Conservation (phyloP, 176 grass and related monocot species). For the Hordeum vulgare region DNA sequence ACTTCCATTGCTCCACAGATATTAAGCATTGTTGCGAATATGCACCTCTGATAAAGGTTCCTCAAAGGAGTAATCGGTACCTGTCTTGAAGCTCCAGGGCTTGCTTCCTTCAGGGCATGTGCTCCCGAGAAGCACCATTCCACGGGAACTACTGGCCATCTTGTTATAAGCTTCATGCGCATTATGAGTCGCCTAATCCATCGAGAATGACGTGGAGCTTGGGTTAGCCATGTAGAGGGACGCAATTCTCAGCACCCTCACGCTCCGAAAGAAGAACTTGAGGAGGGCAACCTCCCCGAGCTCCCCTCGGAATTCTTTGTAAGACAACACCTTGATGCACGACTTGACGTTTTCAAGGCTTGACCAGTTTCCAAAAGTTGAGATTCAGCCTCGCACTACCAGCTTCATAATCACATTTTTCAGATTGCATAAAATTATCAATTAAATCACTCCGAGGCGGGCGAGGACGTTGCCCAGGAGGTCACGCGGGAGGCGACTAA, state of each 20-base stretch:
- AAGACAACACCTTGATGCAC: neutral
- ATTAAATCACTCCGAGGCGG: no score
- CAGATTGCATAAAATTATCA: neutral
- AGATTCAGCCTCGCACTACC: neutral
- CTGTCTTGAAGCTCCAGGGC: neutral
- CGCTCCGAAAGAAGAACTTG: neutral
- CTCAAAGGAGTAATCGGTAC: neutral
- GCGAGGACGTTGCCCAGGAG: no score
- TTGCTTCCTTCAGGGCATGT: neutral
- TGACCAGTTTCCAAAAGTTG: neutral
- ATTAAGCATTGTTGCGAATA: no score
- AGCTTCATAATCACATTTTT: neutral
- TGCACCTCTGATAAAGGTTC: neutral
- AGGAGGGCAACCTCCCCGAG: neutral
- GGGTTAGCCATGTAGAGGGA: neutral
- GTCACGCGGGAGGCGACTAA: no score
- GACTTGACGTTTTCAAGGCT: neutral
- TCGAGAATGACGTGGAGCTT: neutral
- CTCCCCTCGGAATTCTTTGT: neutral
- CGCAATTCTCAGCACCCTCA: neutral
- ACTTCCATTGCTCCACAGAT: no score
- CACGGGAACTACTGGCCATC: neutral
- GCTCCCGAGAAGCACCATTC: neutral
- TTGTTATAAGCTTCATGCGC: neutral
- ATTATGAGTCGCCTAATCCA: neutral